Evolutionary conservation across 192 early-diverging fungal species (phyloP).

Genomic region (Entomortierella beljakovae): DNA sequence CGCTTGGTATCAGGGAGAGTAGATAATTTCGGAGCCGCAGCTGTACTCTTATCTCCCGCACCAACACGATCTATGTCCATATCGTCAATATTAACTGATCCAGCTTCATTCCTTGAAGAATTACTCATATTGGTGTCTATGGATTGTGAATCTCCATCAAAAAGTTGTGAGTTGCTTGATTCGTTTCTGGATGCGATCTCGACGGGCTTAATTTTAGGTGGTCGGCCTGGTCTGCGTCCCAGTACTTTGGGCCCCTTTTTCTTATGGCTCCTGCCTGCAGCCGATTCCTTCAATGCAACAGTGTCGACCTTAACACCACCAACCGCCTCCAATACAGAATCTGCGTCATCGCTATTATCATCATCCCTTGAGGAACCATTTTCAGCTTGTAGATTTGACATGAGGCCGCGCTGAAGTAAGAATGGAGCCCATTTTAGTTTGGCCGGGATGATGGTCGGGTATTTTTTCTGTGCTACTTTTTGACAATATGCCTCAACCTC

Average conservation of each 20-base stretch:
- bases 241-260: neutral
- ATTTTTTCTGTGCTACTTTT: slow-evolving; percentile 61
- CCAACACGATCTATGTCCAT: neutral
- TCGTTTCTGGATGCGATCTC: neutral
- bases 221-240: slow-evolving; percentile 13
- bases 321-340: neutral
- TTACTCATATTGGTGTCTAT: neutral
- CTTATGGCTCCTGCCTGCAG: neutral
- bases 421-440: slow-evolving; percentile 81
- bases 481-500: slow-evolving; percentile 59
- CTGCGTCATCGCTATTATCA: slow-evolving; percentile 1
- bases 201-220: slow-evolving; percentile 9
- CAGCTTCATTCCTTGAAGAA: neutral
- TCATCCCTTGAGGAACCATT: slow-evolving; percentile 7
- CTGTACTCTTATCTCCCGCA: neutral
- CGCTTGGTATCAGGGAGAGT: neutral
- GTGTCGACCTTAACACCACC: neutral
- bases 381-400: slow-evolving; percentile 10
- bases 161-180: neutral
- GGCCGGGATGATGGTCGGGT: slow-evolving; percentile 64
- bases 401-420: slow-evolving; percentile 60
- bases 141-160: neutral
- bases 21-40: too few species aligned
- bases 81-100: neutral
- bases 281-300: neutral